A percentile compares a stretch with the other conserved stretches of the same genome.
phyloP scores from a whole-genome alignment of 2,329 filamentous ascomycete genomes.

The Pochonia chlamydosporia region DNA sequence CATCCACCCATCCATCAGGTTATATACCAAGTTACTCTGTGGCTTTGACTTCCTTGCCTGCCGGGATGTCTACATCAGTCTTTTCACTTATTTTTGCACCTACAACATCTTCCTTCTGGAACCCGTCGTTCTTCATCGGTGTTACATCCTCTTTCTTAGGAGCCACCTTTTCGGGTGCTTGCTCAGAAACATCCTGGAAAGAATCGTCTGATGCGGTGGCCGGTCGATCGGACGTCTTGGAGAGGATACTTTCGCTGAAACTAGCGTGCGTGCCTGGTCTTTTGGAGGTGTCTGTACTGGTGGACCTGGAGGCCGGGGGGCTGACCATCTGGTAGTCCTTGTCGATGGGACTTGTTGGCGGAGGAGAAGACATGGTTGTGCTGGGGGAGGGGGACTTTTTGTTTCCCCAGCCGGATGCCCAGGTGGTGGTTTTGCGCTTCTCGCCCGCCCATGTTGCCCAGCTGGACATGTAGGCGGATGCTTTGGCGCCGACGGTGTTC shows the following conservation, averaged over 20 bases:
- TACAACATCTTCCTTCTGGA: slow-evolving; percentile 19
- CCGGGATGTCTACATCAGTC: not conserved
- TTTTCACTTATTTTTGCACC: slow-evolving; percentile 10
- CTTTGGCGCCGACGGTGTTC: slow-evolving; percentile 47
- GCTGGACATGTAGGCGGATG: slow-evolving; percentile 60
- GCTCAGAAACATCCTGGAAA: not conserved
- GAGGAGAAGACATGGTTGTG: slow-evolving; percentile 23
- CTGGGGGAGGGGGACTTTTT: slow-evolving; percentile 20
- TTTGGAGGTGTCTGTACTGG: slow-evolving; percentile 22
- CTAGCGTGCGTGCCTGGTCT: slow-evolving; percentile 29
- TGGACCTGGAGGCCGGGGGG: slow-evolving; percentile 20
- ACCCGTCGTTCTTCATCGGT: slow-evolving; percentile 16
- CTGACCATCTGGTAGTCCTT: slow-evolving; percentile 31
- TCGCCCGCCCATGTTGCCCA: slow-evolving; percentile 69
- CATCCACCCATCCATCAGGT: no score
- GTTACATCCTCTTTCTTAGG: slow-evolving; percentile 10
- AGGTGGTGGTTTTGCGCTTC: slow-evolving; percentile 58
- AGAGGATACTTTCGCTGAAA: slow-evolving; percentile 12
- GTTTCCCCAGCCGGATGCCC: slow-evolving; percentile 36
- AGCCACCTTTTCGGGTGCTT: slow-evolving; percentile 1
- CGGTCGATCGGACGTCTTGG: slow-evolving; percentile 5
- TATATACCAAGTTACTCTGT: no score
- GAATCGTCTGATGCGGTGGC: slow-evolving; percentile 1
- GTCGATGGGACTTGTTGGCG: slow-evolving; percentile 30
- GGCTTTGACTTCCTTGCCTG: slow-evolving; percentile 12